These are phyloP conservation scores for Petunia hybrid DNA, from an alignment of 305 asterid species.

Conservation along the genomic window DNA sequence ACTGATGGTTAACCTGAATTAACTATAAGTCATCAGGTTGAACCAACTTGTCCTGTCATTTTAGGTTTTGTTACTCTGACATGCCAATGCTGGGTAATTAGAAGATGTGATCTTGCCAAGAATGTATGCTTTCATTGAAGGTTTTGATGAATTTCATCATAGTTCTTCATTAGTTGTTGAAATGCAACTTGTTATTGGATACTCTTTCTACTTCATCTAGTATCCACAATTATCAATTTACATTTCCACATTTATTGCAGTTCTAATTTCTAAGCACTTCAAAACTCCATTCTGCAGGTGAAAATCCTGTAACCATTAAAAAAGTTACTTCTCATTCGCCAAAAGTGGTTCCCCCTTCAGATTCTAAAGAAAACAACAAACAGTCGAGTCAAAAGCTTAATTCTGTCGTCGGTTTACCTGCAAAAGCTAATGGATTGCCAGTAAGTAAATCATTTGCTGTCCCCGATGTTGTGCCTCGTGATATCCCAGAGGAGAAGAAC, in stretches of 20 bases:
- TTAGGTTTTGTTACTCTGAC: constrained; percentile 15
- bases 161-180: constrained; percentile 27
- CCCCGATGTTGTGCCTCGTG: constrained; percentile 79
- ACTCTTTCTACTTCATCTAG: constrained; percentile 24
- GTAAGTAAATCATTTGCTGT: constrained; percentile 60
- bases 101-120: not conserved
- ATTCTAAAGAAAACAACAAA: constrained; percentile 57
- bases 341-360: constrained; percentile 53
- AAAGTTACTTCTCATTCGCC: constrained; percentile 58
- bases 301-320: constrained; percentile 58
- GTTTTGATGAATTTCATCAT: not conserved
- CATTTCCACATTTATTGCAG: constrained; percentile 19
- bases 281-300: constrained; percentile 56
- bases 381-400: constrained; percentile 65
- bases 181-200: constrained; percentile 15
- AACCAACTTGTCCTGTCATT: constrained; percentile 9
- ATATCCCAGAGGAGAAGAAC: constrained; percentile 60
- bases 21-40: constrained; percentile 4
- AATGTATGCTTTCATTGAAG: not conserved
- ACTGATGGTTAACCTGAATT: not conserved
- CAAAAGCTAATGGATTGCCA: constrained; percentile 55
- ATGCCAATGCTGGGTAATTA: constrained; percentile 15
- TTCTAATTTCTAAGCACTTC: constrained; percentile 22
- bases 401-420: constrained; percentile 51
- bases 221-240: constrained; percentile 18